A percentile compares a stretch with the other conserved stretches of the same genome.
phyloP scores from a whole-genome alignment of 495 filamentous ascomycete genomes.

The Daldinia bambusicola region DNA sequence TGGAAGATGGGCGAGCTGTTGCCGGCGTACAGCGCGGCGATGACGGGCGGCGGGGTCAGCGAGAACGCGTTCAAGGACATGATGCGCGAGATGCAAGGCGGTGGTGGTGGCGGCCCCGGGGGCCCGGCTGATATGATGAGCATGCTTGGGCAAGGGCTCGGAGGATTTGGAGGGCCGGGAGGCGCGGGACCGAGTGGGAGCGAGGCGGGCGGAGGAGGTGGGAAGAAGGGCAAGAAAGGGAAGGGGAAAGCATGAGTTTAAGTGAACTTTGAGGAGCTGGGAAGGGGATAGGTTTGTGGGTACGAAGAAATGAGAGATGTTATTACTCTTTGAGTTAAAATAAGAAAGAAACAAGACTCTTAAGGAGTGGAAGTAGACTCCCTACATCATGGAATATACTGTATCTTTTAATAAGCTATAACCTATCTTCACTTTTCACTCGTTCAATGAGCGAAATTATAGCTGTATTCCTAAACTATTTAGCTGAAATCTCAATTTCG shows the following conservation, averaged over 20 bases:
- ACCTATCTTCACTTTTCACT: not conserved
- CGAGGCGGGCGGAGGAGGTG: constrained; percentile 31
- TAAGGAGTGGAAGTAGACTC: too few species aligned
- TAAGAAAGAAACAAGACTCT: too few species aligned
- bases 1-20: constrained; percentile 90
- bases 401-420: too few species aligned
- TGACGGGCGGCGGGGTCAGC: constrained; percentile 93
- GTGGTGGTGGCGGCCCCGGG: constrained; percentile 57
- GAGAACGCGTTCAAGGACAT: constrained; percentile 98
- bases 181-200: constrained; percentile 43
- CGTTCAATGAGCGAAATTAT: not conserved
- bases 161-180: constrained; percentile 45
- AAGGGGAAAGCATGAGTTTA: constrained; percentile 55
- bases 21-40: constrained; percentile 85
- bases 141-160: constrained; percentile 51
- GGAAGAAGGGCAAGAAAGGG: constrained; percentile 61
- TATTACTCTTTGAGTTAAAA: not conserved
- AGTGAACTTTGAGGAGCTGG: constrained; percentile 4
- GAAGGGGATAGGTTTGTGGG: not conserved
- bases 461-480: not conserved
- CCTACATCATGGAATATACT: too few species aligned
- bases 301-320: constrained; percentile 1
- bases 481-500: not conserved
- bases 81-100: constrained; percentile 90
- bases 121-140: constrained; percentile 56